Conservation (phyloP, 352 stramenopile genomes). For the Phytophthora citricola region DNA sequence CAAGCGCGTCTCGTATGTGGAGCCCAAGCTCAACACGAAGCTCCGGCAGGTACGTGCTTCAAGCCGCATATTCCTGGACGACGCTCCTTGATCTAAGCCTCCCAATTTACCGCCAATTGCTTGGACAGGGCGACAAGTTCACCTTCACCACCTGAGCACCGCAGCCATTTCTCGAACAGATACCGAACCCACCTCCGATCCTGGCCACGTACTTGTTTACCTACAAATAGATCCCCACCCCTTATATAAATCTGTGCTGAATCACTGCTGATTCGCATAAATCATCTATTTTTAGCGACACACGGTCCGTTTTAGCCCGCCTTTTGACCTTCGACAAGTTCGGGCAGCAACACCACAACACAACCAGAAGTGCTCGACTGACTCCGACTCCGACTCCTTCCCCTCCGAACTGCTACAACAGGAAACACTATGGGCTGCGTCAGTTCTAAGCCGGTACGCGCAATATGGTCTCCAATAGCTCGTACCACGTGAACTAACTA, state of each 20-base stretch:
- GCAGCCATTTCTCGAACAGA: slow-evolving; percentile 15
- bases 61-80: slow-evolving; percentile 3
- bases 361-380: slow-evolving; percentile 36
- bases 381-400: slow-evolving; percentile 22
- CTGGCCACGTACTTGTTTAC: slow-evolving; percentile 10
- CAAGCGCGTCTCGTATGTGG: slow-evolving; percentile 62
- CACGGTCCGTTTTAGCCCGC: slow-evolving; percentile 29
- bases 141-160: slow-evolving; percentile 72
- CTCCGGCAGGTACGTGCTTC: slow-evolving; percentile 64
- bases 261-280: slow-evolving; percentile 21
- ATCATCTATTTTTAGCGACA: slow-evolving; percentile 37
- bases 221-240: slow-evolving; percentile 32
- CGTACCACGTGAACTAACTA: slow-evolving; percentile 1
- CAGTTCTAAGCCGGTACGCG: slow-evolving; percentile 73
- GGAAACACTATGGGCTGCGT: slow-evolving; percentile 66
- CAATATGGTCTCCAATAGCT: slow-evolving; percentile 1
- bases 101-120: slow-evolving; percentile 10
- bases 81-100: slow-evolving; percentile 19
- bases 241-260: background rate
- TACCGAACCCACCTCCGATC: background rate
- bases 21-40: slow-evolving; percentile 84
- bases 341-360: slow-evolving; percentile 36
- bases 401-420: slow-evolving; percentile 9
- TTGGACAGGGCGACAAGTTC: slow-evolving; percentile 70
- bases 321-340: slow-evolving; percentile 7